A percentile compares a stretch with the other conserved stretches of the same genome.
Evolutionary conservation across 176 grass and related monocot species (phyloP).

Genomic region (Echinochloa phyllopogon): DNA sequence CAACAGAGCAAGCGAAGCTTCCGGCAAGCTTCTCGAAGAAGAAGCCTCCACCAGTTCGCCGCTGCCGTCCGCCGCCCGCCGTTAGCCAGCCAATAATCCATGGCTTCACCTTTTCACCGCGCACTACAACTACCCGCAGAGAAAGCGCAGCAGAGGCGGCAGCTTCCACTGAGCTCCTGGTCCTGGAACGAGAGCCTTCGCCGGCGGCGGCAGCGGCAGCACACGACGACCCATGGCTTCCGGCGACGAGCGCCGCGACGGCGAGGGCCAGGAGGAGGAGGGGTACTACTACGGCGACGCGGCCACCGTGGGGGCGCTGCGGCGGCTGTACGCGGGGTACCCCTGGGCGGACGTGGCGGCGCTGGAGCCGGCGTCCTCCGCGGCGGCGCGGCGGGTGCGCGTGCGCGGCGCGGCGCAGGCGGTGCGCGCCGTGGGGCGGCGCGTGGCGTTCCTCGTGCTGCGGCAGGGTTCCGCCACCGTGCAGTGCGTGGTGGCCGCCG

Average conservation of each 20-base stretch:
- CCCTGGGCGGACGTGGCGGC: slow-evolving; percentile 55
- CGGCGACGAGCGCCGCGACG: not conserved
- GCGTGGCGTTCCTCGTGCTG: slow-evolving; percentile 66
- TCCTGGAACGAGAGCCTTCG: not conserved
- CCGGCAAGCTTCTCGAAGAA: not conserved
- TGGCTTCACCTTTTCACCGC: not conserved
- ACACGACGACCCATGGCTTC: slow-evolving; percentile 16
- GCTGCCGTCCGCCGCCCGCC: not conserved
- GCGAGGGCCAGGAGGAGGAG: not conserved
- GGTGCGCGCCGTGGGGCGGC: slow-evolving; percentile 62
- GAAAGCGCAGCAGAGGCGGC: not conserved
- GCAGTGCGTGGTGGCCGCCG: slow-evolving; percentile 61
- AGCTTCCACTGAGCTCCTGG: not conserved
- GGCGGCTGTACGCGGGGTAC: not conserved
- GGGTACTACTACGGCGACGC: not conserved
- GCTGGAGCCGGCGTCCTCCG: slow-evolving; percentile 20
- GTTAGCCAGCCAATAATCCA: not conserved
- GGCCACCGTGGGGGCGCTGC: not conserved
- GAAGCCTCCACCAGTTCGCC: not conserved
- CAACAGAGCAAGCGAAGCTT: too few relatives aligned
- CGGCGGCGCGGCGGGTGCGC: slow-evolving; percentile 45
- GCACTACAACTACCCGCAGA: not conserved
- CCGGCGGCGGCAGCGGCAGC: not conserved
- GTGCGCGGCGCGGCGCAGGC: slow-evolving; percentile 55
- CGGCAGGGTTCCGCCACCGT: slow-evolving; percentile 57